Percentiles rank a stretch among this genome's conserved stretches.
These are phyloP conservation scores for Cochlearia excelsa DNA, from an alignment of 345 rosid genomes.

Conservation along the genomic window DNA sequence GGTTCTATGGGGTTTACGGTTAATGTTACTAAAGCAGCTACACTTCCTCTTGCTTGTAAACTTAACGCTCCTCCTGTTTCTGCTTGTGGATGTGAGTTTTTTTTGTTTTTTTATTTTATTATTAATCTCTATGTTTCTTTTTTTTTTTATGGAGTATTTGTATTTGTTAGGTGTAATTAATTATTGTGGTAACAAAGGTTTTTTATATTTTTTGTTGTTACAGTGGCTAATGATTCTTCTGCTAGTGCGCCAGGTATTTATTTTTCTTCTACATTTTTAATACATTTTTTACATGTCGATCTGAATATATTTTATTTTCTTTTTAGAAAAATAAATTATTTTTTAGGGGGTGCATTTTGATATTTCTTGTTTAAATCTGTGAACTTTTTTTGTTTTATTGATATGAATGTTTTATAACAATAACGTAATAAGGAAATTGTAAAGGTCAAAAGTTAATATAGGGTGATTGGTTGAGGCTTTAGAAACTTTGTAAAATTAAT, in stretches of 20 bases:
- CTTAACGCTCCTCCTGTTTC: constrained; percentile 24
- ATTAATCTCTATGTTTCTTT: not conserved
- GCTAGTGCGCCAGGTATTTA: constrained; percentile 13
- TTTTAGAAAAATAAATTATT: too few relatives aligned
- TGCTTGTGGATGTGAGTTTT: constrained; percentile 25
- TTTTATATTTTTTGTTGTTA: not conserved
- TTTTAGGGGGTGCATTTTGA: too few relatives aligned
- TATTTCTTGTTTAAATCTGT: too few relatives aligned
- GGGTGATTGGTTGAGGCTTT: too few relatives aligned
- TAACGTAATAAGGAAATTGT: not conserved
- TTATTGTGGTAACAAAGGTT: too few relatives aligned
- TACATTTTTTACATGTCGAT: not conserved
- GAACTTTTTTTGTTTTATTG: too few relatives aligned
- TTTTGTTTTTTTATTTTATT: not conserved
- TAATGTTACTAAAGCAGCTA: constrained; percentile 24
- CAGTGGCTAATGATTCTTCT: constrained; percentile 21
- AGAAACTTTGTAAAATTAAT: too few relatives aligned
- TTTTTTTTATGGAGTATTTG: not conserved
- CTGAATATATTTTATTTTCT: too few relatives aligned
- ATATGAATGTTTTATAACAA: not conserved
- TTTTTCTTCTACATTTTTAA: not conserved
- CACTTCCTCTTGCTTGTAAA: constrained; percentile 30
- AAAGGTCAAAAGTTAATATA: not conserved
- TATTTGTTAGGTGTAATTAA: too few relatives aligned
- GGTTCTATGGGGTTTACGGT: not conserved